A percentile compares a stretch with the other conserved stretches of the same genome.
These are phyloP conservation scores for slime mould (Dictyostelium discoideum) DNA, from an alignment of 78 protist genomes.

Conservation along the genomic window DNA sequence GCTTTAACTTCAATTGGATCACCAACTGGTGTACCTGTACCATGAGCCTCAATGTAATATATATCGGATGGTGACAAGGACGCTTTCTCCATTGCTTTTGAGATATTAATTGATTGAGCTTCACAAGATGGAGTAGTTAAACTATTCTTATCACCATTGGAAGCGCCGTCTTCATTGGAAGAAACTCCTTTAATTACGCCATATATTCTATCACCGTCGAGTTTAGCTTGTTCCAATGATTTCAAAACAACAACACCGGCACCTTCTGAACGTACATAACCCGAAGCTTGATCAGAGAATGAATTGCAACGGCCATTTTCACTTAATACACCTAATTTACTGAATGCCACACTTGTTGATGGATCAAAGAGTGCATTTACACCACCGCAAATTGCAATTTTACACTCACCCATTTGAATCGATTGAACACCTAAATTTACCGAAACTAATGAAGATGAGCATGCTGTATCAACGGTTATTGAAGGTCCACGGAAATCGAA, in stretches of 20 bases:
- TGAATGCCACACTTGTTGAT: constrained; percentile 5
- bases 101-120: constrained; percentile 79
- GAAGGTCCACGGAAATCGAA: constrained; percentile 91
- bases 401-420: constrained; percentile 76
- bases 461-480: constrained; percentile 92
- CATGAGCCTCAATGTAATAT: constrained; percentile 90
- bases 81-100: constrained; percentile 52
- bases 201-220: constrained; percentile 70
- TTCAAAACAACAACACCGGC: constrained; percentile 77
- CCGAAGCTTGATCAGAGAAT: constrained; percentile 89
- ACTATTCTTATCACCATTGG: constrained; percentile 17
- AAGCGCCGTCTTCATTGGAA: constrained; percentile 87
- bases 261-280: constrained; percentile 93
- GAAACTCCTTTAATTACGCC: constrained; percentile 66
- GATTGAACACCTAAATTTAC: constrained; percentile 72
- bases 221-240: not conserved
- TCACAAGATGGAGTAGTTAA: constrained; percentile 83
- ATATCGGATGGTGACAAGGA: not conserved
- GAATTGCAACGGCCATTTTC: constrained; percentile 84
- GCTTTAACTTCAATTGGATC: constrained; percentile 92
- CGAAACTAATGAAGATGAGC: constrained; percentile 91
- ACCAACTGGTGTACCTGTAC: constrained; percentile 93
- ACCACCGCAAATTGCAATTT: constrained; percentile 87
- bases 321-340: constrained; percentile 64
- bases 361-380: constrained; percentile 83